Evolutionary conservation across 2,329 filamentous ascomycete species (phyloP), one percentile per base, ranked within the genome.

Genomic region (Calcarisporium arbuscula): DNA sequence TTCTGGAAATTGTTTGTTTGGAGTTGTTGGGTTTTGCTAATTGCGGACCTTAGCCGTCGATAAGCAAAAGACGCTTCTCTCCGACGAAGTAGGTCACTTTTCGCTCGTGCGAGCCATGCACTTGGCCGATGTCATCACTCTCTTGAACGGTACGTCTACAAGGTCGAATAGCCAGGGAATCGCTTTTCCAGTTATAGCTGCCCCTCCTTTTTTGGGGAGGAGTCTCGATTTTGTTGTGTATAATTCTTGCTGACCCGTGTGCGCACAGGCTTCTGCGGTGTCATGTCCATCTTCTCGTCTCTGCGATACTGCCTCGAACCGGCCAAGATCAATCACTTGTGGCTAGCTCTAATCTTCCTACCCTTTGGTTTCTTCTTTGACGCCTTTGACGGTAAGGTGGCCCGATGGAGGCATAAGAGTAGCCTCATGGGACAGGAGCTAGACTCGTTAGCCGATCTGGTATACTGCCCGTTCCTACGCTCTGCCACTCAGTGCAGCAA

Each of bases 381-480:
- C 62, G 94, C 95, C 56, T 87, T 96, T 73, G 92, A 98, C 60
- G 92, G 92, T 55, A 92, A 89, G 57, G 89, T 98, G 36, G 92
- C 92, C 44, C 74, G 92, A 46, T 96, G 92, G 92, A 80, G 92
- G 58, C 83, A 87, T 65, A 98, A 95, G 80, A 92, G 86, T 52
- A 94, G 85, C 51, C 70, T 98, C 57, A 96, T 98, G 90, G 92
- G 92, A 10, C 90, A 95, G 62, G 92, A 98, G 63, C 69, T 98
- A 36, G 92, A 98, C 61, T 96, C 90, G 6, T 72, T 98, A 30
- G 92, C 92, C 36, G 92, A 98, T 58, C 60, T 98, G 70, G 88
- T 95, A 81, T 19, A 76, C 7, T 34, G 32, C 29, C 22, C 16
- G 35, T 9, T 31, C 16, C 25, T 28, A 14, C 26, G 9, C 20